Evolutionary conservation across 352 stramenopile species (phyloP).

Genomic region (Globisporangium nunn): DNA sequence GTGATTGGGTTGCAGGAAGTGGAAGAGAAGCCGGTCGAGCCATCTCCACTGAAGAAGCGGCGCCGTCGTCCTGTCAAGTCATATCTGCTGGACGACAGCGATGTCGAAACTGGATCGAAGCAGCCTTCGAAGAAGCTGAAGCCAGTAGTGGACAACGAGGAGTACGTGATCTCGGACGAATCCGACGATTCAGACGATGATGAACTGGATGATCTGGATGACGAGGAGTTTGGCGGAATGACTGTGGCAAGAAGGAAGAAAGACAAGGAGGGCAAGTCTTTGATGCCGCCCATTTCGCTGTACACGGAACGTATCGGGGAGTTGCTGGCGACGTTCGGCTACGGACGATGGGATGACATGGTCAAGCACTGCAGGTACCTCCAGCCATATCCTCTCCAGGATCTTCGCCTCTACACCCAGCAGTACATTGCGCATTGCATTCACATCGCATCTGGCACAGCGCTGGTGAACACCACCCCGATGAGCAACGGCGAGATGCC

Average conservation of each 20-base stretch:
- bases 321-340: constrained; percentile 60
- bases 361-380: constrained; percentile 22
- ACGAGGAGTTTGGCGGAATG: constrained; percentile 30
- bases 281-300: constrained; percentile 25
- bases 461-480: constrained; percentile 14
- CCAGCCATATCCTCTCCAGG: constrained; percentile 27
- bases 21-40: constrained; percentile 51
- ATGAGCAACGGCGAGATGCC: constrained; percentile 11
- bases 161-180: constrained; percentile 72
- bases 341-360: constrained; percentile 81
- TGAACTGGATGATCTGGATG: constrained; percentile 35
- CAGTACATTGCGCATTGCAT: constrained; percentile 46
- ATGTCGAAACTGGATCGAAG: constrained; percentile 27
- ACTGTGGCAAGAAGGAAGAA: constrained; percentile 23
- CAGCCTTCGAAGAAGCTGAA: constrained; percentile 18
- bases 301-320: constrained; percentile 40
- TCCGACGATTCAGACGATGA: constrained; percentile 50
- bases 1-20: constrained; percentile 83
- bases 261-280: constrained; percentile 22
- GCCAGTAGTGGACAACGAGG: constrained; percentile 33
- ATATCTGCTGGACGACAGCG: constrained; percentile 62
- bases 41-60: constrained; percentile 68
- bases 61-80: constrained; percentile 65
- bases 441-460: constrained; percentile 26
- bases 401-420: constrained; percentile 40